Percentiles rank a stretch among this genome's conserved stretches.
Evolutionary conservation across 1,284 basidiomycete genomes (phyloP).

Genomic region (Microstroma glucosiphilum): DNA sequence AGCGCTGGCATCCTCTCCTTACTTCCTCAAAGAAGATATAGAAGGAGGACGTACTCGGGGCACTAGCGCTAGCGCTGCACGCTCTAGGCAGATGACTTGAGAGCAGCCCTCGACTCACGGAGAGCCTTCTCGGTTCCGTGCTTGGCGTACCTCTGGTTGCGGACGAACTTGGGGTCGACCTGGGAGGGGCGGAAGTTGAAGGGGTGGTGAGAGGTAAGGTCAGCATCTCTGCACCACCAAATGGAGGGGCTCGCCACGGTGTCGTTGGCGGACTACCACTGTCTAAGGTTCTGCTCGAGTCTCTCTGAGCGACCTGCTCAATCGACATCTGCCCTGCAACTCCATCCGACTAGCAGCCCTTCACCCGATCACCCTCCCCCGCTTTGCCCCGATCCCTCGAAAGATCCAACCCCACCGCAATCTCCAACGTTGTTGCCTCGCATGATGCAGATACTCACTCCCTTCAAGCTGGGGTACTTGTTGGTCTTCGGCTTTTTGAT

Average conservation of each 20-base stretch:
- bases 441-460: slow-evolving; percentile 60
- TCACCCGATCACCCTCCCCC: not conserved
- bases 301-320: too few relatives aligned
- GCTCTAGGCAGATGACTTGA: slow-evolving; percentile 1
- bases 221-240: too few relatives aligned
- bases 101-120: slow-evolving; percentile 28
- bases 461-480: slow-evolving; percentile 77
- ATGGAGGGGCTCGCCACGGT: too few relatives aligned
- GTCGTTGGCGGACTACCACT: too few relatives aligned
- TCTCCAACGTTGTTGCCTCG: not conserved
- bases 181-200: slow-evolving; percentile 44
- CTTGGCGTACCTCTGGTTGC: slow-evolving; percentile 72
- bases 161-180: slow-evolving; percentile 87
- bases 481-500: slow-evolving; percentile 58
- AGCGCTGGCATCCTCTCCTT: too few relatives aligned
- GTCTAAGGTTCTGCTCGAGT: too few relatives aligned
- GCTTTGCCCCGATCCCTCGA: not conserved
- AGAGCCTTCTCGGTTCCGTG: slow-evolving; percentile 65
- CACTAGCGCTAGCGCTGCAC: not conserved
- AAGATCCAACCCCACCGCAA: not conserved
- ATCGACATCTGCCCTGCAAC: too few relatives aligned
- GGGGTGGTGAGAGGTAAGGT: not conserved
- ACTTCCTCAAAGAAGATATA: too few relatives aligned
- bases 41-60: too few relatives aligned
- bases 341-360: too few relatives aligned